Evolutionary conservation across 1,139 yeast genomes (phyloP).

Genomic region (Debaryomycetaceae sp.): DNA sequence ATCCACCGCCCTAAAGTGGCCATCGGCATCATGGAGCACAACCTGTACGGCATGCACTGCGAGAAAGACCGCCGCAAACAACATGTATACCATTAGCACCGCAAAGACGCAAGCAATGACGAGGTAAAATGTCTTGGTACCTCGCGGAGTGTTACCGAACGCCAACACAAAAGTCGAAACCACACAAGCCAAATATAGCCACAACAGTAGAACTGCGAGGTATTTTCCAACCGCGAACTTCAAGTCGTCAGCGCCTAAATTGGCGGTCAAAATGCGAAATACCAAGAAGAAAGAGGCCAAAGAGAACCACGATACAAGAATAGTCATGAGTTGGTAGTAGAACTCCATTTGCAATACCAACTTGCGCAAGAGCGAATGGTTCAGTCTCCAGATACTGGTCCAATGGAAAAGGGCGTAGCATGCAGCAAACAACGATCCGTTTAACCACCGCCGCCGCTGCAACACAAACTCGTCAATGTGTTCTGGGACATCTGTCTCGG

Average conservation of each 20-base stretch:
- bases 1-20: conserved; percentile 34
- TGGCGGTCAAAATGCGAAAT: conserved; percentile 51
- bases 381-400: conserved; percentile 58
- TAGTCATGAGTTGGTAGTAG: conserved; percentile 53
- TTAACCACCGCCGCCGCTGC: conserved; percentile 78
- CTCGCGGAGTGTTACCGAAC: conserved; percentile 18
- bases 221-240: conserved; percentile 16
- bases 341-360: conserved; percentile 59
- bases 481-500: conserved; percentile 81
- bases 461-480: conserved; percentile 58
- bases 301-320: conserved; percentile 72
- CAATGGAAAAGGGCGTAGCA: conserved; percentile 65
- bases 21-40: conserved; percentile 25
- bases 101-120: conserved; percentile 14
- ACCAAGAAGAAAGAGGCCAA: conserved; percentile 68
- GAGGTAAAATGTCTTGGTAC: conserved; percentile 14
- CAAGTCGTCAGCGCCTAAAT: conserved; percentile 39
- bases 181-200: conserved; percentile 15
- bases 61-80: conserved; percentile 68
- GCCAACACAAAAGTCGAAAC: conserved; percentile 17
- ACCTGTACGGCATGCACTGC: conserved; percentile 59
- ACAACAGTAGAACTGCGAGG: conserved; percentile 13
- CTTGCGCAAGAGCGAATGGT: conserved; percentile 54
- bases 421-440: conserved; percentile 79
- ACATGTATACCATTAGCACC: conserved; percentile 17